Evolutionary conservation across 2,329 filamentous ascomycete genomes (phyloP).

Genomic region (Phyllosticta ampelicida): DNA sequence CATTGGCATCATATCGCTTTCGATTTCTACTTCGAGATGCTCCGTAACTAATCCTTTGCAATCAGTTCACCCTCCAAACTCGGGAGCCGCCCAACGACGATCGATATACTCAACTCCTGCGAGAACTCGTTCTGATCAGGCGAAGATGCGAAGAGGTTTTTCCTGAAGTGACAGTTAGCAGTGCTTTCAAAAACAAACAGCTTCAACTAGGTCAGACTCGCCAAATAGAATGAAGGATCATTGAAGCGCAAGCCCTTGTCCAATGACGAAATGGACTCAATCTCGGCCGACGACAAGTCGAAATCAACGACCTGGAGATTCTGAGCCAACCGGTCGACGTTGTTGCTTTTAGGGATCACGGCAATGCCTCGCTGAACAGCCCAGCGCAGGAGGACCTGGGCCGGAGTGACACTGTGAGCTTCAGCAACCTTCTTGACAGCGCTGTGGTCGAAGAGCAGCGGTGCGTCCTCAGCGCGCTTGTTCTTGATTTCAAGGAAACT

Average conservation of each 20-base stretch:
- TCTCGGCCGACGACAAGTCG: slow-evolving; percentile 21
- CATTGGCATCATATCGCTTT: too few relatives aligned
- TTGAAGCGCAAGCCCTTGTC: slow-evolving; percentile 24
- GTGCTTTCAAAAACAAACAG: too few relatives aligned
- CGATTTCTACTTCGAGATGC: too few relatives aligned
- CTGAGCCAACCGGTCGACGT: slow-evolving; percentile 20
- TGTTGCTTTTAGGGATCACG: slow-evolving; percentile 61
- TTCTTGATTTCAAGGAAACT: slow-evolving; percentile 63
- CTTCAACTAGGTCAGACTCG: too few relatives aligned
- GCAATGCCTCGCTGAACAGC: slow-evolving; percentile 68
- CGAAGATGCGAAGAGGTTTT: slow-evolving; percentile 20
- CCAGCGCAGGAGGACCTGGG: slow-evolving; percentile 79
- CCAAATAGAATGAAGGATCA: slow-evolving; percentile 20
- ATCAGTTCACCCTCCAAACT: too few relatives aligned
- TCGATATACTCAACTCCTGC: too few relatives aligned
- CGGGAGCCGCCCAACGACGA: too few relatives aligned
- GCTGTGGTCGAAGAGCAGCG: slow-evolving; percentile 60
- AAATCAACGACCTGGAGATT: slow-evolving; percentile 25
- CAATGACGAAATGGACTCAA: slow-evolving; percentile 25
- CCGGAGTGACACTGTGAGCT: slow-evolving; percentile 61
- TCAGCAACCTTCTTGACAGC: slow-evolving; percentile 53
- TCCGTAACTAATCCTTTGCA: too few relatives aligned
- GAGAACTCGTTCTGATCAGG: too few relatives aligned
- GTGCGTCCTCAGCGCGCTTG: slow-evolving; percentile 53
- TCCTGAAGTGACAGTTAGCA: too few relatives aligned